phyloP scores from a whole-genome alignment of 1,284 basidiomycete species.

The Phellopilus nigrolimitatus region DNA sequence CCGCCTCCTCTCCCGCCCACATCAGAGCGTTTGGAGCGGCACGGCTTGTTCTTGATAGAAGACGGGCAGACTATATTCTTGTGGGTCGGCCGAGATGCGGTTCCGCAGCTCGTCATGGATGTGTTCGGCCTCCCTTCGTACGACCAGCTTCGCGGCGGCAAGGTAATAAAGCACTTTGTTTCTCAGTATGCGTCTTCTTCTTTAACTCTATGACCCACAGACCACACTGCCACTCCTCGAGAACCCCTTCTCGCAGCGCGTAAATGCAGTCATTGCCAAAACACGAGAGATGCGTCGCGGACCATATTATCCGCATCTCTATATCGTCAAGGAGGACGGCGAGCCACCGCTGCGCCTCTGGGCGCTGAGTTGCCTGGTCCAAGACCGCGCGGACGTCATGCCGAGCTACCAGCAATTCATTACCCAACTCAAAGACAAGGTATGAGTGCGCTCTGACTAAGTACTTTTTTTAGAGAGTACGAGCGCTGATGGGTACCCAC shows the following conservation, averaged over 20 bases:
- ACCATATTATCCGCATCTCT: conserved; percentile 92
- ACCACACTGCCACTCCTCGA: conserved; percentile 85
- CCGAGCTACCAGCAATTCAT: conserved; percentile 96
- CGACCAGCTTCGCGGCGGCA: conserved; percentile 86
- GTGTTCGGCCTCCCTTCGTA: conserved; percentile 92
- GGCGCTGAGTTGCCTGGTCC: conserved; percentile 92
- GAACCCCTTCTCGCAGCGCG: conserved; percentile 88
- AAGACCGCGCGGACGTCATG: conserved; percentile 92
- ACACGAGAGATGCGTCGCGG: conserved; percentile 87
- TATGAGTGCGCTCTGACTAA: conserved; percentile 26
- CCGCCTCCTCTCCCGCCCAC: conserved; percentile 88
- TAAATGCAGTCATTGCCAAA: conserved; percentile 92
- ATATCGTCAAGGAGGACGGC: conserved; percentile 97
- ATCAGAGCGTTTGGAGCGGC: conserved; percentile 89
- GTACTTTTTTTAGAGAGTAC: background rate
- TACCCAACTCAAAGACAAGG: conserved; percentile 73
- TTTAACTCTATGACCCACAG: conserved; percentile 34
- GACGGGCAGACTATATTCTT: conserved; percentile 98
- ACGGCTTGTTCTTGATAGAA: conserved; percentile 96
- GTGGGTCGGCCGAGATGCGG: conserved; percentile 95
- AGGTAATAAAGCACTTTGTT: no score
- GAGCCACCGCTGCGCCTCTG: conserved; percentile 91
- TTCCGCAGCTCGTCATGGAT: conserved; percentile 90
- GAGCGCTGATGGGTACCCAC: background rate
- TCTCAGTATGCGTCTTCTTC: no score